Evolutionary conservation across 441 rosid genomes (phyloP).

Genomic region (Arabidopsis hybrid): DNA sequence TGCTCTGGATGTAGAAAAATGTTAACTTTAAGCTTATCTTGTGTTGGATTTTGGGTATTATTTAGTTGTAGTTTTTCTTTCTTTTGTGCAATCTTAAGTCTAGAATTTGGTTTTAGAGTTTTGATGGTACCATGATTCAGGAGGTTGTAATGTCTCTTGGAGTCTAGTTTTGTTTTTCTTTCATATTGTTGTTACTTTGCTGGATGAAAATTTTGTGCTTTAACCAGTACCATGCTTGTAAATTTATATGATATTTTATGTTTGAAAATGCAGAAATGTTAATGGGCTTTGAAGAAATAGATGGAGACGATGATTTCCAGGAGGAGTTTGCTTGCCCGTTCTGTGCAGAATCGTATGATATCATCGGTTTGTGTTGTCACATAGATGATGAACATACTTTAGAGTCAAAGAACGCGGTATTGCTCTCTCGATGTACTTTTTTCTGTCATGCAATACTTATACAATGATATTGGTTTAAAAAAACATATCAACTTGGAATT

Average conservation of each 20-base stretch:
- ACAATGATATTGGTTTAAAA: not conserved
- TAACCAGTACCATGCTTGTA: not conserved
- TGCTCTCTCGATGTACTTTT: not conserved
- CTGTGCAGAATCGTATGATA: conserved; percentile 89
- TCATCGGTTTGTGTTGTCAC: conserved; percentile 93
- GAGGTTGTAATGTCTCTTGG: not conserved
- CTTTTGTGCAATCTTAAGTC: not conserved
- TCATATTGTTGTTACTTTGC: not conserved
- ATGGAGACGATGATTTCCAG: conserved; percentile 87
- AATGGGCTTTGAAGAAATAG: conserved; percentile 89
- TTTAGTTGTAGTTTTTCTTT: not conserved
- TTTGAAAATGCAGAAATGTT: conserved; percentile 70
- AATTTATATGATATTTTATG: not conserved
- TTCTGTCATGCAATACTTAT: not conserved
- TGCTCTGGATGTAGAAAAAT: no score
- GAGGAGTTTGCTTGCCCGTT: conserved; percentile 99
- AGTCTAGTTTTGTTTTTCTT: conserved; percentile 5
- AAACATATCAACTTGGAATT: not conserved
- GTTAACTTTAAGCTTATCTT: conserved; percentile 8
- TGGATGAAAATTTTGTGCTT: not conserved
- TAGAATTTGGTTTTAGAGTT: not conserved
- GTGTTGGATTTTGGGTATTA: not conserved
- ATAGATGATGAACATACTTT: conserved; percentile 89
- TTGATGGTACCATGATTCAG: not conserved
- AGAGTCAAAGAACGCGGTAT: conserved; percentile 95